Evolutionary conservation across 805 yeast species (phyloP).

Genomic region (Zygosaccharomyces bisporus): DNA sequence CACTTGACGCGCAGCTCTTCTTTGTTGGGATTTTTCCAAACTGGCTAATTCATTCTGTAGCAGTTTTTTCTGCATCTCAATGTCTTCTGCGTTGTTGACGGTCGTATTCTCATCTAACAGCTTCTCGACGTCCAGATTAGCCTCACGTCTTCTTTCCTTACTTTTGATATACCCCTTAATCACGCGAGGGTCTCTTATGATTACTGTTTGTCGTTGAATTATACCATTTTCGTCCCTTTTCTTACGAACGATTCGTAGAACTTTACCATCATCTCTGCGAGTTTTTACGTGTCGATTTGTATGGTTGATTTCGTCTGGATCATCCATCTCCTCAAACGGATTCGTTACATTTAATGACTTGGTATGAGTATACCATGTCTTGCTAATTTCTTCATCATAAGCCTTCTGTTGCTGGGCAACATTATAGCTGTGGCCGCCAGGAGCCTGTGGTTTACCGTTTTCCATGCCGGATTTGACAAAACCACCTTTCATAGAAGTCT

Average conservation of each 20-base stretch:
- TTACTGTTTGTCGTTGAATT: constrained; percentile 73
- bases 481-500: constrained; percentile 95
- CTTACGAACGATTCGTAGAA: constrained; percentile 68
- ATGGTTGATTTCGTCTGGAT: constrained; percentile 38
- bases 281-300: constrained; percentile 31
- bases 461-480: constrained; percentile 44
- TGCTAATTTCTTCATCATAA: constrained; percentile 82
- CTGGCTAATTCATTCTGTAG: constrained; percentile 81
- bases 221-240: constrained; percentile 81
- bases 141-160: constrained; percentile 56
- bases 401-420: constrained; percentile 85
- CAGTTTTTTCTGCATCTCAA: constrained; percentile 68
- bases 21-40: constrained; percentile 70
- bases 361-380: constrained; percentile 87
- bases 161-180: constrained; percentile 79
- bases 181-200: constrained; percentile 79
- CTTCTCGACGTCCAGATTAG: constrained; percentile 59
- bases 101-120: constrained; percentile 32
- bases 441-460: constrained; percentile 40
- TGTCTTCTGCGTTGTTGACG: constrained; percentile 72
- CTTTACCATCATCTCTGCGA: constrained; percentile 37
- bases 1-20: constrained; percentile 55
- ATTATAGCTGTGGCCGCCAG: constrained; percentile 67
- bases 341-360: constrained; percentile 47
- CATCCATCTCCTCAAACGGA: constrained; percentile 37